Base-by-base conservation (phyloP, 31 red algal species). In the Endocladia muricata region DNA sequence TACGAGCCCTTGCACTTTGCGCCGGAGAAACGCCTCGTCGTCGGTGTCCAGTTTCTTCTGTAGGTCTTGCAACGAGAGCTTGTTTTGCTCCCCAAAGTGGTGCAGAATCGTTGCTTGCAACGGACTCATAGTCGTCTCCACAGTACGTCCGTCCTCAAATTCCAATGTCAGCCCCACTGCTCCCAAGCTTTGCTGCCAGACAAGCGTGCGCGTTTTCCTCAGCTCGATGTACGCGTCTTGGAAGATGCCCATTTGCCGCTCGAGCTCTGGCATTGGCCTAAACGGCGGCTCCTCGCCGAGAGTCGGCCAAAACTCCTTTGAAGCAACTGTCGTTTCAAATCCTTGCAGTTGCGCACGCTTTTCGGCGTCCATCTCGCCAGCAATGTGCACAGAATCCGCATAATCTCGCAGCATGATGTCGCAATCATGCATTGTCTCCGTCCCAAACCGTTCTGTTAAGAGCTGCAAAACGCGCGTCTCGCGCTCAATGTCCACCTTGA, bases 401-500 rank as follows among this genome's bases (percentile, higher is more conserved):
- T 84, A 40, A 78, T 96, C 93, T 52, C 84, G 72, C 70, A 96
- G 85, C 88, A 96, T 96, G 11, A 92, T 90, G 9, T 59, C 43
- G 41, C 88, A 91, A 39, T 87, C 71, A 58, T 79, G 79, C 73
- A 96, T 81, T 3, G 74, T 68, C 1, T 65, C 68, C 41, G 64
- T 74, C 19, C 93, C 93, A 68, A 96, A 92, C 21, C 93, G 74
- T 11, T 85, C 77, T 21, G 83, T 92, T 8, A 96, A 64, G 1
- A 96, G 37, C 62, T 93, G 79, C 26, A 93, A 47, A 2, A 79
- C 78, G 34, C 70, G 78, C 38, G 70, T 36, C 51, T 88, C 88
- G 21, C 68, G 37, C 7, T 96, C 77, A 40, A 93, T 39, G 13
- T 94, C 82, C 44, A 83, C 4, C 15, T 89, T 75, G 35, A 89